Evolutionary conservation across 352 stramenopile species (phyloP).

Genomic region (Phytophthora citricola): DNA sequence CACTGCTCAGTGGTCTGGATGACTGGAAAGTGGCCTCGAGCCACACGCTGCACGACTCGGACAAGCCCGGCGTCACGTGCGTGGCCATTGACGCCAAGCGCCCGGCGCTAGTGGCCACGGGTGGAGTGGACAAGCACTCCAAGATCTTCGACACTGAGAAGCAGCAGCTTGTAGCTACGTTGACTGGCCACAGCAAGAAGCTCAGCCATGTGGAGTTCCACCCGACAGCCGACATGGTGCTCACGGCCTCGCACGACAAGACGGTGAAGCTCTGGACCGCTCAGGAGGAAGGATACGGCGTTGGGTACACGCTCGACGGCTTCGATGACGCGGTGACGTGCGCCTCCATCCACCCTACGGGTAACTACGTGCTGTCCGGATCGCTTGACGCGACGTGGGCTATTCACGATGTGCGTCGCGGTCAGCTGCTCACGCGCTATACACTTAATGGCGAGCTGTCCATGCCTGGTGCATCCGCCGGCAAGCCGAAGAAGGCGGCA

Average conservation of each 20-base stretch:
- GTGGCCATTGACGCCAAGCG: conserved; percentile 69
- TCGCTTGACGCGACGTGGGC: conserved; percentile 86
- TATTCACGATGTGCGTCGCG: conserved; percentile 82
- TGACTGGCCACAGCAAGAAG: conserved; percentile 88
- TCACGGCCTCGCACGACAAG: conserved; percentile 81
- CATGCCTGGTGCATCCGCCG: conserved; percentile 29
- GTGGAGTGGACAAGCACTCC: conserved; percentile 83
- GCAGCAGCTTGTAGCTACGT: conserved; percentile 75
- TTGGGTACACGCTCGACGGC: conserved; percentile 63
- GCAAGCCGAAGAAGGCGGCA: conserved; percentile 32
- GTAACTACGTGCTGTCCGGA: conserved; percentile 78
- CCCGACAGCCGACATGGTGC: conserved; percentile 66
- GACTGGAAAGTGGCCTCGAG: conserved; percentile 51
- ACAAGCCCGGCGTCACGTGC: conserved; percentile 71
- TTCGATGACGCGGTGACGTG: conserved; percentile 71
- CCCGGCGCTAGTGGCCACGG: conserved; percentile 62
- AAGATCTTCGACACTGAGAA: conserved; percentile 83
- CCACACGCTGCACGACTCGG: conserved; percentile 76
- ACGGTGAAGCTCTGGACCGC: conserved; percentile 83
- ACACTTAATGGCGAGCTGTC: conserved; percentile 54
- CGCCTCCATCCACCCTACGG: conserved; percentile 84
- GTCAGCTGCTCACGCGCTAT: conserved; percentile 56
- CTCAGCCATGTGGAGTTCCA: conserved; percentile 85
- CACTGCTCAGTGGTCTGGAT: conserved; percentile 37
- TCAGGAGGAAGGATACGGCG: conserved; percentile 50